Evolutionary conservation across 495 filamentous ascomycete genomes (phyloP).

Genomic region (Trichoderma gamsii): DNA sequence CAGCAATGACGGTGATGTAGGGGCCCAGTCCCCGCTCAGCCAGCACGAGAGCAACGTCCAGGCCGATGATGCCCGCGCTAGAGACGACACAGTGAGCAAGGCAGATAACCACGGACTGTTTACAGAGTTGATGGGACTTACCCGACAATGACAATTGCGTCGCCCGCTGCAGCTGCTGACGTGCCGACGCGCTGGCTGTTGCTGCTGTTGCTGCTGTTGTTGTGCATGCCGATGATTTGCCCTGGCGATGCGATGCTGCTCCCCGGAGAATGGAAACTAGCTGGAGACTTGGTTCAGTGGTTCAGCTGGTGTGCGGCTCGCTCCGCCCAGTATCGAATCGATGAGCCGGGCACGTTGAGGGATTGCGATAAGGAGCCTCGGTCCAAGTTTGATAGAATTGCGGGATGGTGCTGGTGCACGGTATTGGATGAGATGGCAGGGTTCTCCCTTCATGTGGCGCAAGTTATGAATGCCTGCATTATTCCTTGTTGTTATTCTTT

Average conservation of each 20-base stretch:
- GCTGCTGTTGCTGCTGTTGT: background rate
- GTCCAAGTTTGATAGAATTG: background rate
- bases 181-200: conserved; percentile 5
- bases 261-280: background rate
- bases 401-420: too few relatives aligned
- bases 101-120: background rate
- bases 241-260: background rate
- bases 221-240: conserved; percentile 6
- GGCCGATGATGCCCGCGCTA: conserved; percentile 28
- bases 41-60: conserved; percentile 32
- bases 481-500: background rate
- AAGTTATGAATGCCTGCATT: background rate
- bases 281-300: background rate
- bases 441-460: conserved; percentile 5
- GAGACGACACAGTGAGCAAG: background rate
- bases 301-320: background rate
- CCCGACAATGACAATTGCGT: conserved; percentile 16
- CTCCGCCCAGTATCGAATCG: conserved; percentile 10
- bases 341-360: background rate
- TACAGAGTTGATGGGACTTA: background rate
- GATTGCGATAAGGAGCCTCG: background rate
- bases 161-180: background rate
- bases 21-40: conserved; percentile 26
- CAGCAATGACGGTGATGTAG: conserved; percentile 28
- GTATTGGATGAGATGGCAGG: background rate